phyloP scores from a whole-genome alignment of 352 stramenopile species.

The Phytophthora pluvialis region DNA sequence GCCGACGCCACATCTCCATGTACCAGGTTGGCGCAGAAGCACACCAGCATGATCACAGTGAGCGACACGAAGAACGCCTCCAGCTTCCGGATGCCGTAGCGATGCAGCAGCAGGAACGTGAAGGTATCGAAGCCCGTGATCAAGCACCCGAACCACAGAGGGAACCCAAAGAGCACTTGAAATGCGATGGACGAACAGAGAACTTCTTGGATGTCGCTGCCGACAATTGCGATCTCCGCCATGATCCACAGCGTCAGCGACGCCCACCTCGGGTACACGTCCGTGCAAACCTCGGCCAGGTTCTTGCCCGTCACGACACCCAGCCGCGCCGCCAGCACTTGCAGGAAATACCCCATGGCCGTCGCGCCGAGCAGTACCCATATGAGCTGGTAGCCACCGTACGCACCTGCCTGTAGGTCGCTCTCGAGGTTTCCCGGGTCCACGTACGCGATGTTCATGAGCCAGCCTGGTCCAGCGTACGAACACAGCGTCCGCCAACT shows the following conservation, averaged over 20 bases:
- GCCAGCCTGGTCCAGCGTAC: slow-evolving; percentile 1
- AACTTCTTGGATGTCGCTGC: slow-evolving; percentile 92
- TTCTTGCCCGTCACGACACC: slow-evolving; percentile 93
- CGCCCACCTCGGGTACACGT: slow-evolving; percentile 72
- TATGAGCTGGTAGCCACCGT: background rate
- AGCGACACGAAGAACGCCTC: slow-evolving; percentile 93
- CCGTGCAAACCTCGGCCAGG: slow-evolving; percentile 87
- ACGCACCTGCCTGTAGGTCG: background rate
- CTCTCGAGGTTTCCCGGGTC: background rate
- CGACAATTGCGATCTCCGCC: slow-evolving; percentile 93
- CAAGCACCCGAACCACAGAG: slow-evolving; percentile 90
- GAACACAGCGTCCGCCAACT: background rate
- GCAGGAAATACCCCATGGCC: slow-evolving; percentile 25
- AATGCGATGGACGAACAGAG: slow-evolving; percentile 92
- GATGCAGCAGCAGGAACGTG: slow-evolving; percentile 93
- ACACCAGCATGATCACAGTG: slow-evolving; percentile 93
- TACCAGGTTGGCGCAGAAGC: slow-evolving; percentile 91
- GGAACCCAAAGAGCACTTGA: slow-evolving; percentile 89
- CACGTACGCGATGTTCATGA: slow-evolving; percentile 2
- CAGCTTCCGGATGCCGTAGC: slow-evolving; percentile 93
- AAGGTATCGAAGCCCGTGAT: slow-evolving; percentile 91
- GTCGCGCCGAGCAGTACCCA: slow-evolving; percentile 1
- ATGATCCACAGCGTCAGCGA: slow-evolving; percentile 90
- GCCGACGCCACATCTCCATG: slow-evolving; percentile 63
- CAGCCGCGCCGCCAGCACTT: slow-evolving; percentile 91